Percentiles rank a stretch among this genome's conserved stretches.
These are phyloP conservation scores for Fusarium pininemorale DNA, from an alignment of 2,329 filamentous ascomycete genomes.

Conservation along the genomic window DNA sequence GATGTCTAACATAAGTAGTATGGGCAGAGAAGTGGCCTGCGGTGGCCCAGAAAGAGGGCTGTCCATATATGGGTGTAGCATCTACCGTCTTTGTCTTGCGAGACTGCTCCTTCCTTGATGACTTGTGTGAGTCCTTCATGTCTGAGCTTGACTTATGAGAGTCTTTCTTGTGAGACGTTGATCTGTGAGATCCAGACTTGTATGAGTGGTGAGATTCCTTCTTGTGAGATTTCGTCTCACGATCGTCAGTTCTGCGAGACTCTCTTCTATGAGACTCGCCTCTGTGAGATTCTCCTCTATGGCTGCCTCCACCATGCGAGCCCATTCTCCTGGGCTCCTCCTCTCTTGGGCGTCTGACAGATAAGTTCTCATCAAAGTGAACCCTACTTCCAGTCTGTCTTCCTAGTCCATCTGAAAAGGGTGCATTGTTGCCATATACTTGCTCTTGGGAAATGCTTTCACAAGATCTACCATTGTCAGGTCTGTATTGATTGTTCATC, in stretches of 20 bases:
- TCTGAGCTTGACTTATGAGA: background rate
- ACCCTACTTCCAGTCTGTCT: background rate
- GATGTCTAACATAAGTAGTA: background rate
- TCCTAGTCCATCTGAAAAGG: accelerated
- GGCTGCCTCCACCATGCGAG: accelerated
- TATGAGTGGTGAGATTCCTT: background rate
- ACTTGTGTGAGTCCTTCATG: background rate
- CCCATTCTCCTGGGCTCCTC: accelerated
- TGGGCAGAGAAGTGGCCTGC: accelerated
- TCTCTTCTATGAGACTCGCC: background rate
- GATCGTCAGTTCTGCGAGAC: accelerated
- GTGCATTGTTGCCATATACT: accelerated
- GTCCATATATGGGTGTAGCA: background rate
- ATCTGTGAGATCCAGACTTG: background rate
- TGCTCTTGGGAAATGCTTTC: background rate
- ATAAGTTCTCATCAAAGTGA: background rate
- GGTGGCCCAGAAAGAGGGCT: too few relatives aligned
- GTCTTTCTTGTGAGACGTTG: background rate
- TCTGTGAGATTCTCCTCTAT: background rate
- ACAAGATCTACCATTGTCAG: accelerated
- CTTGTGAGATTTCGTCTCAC: background rate
- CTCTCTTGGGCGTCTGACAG: background rate
- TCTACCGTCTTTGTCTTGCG: background rate
- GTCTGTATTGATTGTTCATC: background rate
- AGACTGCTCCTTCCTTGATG: too few relatives aligned